Percentiles rank a stretch among this genome's conserved stretches.
Evolutionary conservation across 768 basidiomycete species (phyloP).

Genomic region (Leccinum fibrillosum): DNA sequence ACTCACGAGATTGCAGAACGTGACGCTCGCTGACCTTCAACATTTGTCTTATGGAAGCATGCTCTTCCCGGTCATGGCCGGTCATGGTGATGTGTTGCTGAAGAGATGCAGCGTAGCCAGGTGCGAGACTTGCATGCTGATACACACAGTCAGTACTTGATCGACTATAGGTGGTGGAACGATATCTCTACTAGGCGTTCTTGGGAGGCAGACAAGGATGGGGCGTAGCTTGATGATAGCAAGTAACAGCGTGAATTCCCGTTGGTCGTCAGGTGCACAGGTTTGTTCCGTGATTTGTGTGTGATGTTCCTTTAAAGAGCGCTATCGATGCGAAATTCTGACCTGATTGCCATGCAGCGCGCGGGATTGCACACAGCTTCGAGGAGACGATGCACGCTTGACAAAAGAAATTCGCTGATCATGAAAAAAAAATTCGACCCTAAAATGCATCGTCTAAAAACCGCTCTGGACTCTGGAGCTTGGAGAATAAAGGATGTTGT

Average conservation of each 20-base stretch:
- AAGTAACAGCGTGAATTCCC: background rate
- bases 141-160: background rate
- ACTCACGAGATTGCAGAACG: conserved; percentile 21
- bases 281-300: background rate
- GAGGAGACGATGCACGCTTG: too few relatives aligned
- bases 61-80: conserved; percentile 16
- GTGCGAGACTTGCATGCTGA: conserved; percentile 21
- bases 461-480: too few relatives aligned
- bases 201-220: conserved; percentile 31
- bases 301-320: background rate
- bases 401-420: too few relatives aligned
- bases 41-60: conserved; percentile 46
- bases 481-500: too few relatives aligned
- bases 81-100: conserved; percentile 29
- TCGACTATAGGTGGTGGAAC: conserved; percentile 48
- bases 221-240: background rate
- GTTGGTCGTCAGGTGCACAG: background rate
- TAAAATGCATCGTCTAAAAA: too few relatives aligned
- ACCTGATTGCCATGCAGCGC: background rate
- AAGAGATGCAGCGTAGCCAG: conserved; percentile 42
- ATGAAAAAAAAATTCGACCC: too few relatives aligned
- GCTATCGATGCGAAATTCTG: background rate
- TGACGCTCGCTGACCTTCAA: conserved; percentile 55
- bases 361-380: background rate
- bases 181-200: conserved; percentile 41